A percentile compares a stretch with the other conserved stretches of the same genome.
Evolutionary conservation across 441 rosid species (phyloP).

Genomic region (Gossypium aridum): DNA sequence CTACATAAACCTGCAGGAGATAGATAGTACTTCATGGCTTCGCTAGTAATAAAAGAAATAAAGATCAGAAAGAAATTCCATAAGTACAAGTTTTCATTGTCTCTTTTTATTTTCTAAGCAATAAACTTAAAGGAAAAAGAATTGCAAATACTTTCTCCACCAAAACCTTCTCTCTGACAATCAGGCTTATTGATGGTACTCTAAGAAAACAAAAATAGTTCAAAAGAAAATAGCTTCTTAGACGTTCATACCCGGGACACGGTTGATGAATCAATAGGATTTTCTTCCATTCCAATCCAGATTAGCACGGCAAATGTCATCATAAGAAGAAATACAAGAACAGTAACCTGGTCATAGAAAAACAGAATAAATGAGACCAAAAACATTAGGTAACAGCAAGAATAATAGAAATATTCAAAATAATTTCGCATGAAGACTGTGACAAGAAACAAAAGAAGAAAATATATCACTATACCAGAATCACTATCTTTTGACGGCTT

Average conservation of each 20-base stretch:
- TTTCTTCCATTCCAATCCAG: conserved; percentile 47
- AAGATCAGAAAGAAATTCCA: background rate
- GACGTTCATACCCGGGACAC: conserved; percentile 44
- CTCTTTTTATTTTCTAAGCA: background rate
- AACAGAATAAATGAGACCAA: background rate
- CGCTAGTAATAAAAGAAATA: background rate
- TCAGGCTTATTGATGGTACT: background rate
- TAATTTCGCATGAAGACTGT: background rate
- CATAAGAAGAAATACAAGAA: conserved; percentile 36
- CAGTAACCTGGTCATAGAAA: conserved; percentile 36
- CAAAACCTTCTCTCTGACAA: background rate
- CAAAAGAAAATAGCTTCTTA: conserved; percentile 6
- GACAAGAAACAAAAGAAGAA: background rate
- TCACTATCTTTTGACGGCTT: conserved; percentile 62
- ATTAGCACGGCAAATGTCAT: conserved; percentile 44
- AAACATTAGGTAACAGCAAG: background rate
- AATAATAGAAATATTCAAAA: background rate
- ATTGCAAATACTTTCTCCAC: background rate
- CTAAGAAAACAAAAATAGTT: background rate
- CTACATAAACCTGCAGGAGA: conserved; percentile 48
- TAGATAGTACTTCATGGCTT: background rate
- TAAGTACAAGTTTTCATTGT: background rate
- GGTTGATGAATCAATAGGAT: conserved; percentile 32
- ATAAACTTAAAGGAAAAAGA: background rate
- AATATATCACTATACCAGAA: conserved; percentile 37